Percentiles rank a stretch among this genome's conserved stretches.
Evolutionary conservation across 192 early-diverging fungal genomes (phyloP).

Genomic region (Backusella westeae): DNA sequence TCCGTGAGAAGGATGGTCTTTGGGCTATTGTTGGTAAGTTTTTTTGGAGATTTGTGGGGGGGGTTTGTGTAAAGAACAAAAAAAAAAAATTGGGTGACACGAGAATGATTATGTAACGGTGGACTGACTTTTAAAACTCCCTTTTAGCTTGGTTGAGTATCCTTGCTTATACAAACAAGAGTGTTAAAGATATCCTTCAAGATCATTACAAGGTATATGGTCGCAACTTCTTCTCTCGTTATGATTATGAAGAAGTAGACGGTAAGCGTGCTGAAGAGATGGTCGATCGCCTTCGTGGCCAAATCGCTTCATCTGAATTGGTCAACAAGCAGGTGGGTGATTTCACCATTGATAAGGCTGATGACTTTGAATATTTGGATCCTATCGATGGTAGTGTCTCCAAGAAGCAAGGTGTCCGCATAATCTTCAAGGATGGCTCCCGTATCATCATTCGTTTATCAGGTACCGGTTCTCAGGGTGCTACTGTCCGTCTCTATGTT

Average conservation of each 20-base stretch:
- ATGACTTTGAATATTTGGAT: conserved; percentile 95
- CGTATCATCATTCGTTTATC: conserved; percentile 90
- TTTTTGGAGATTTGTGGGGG: not conserved
- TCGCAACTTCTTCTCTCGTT: conserved; percentile 96
- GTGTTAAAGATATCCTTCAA: conserved; percentile 79
- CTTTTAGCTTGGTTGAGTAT: conserved; percentile 92
- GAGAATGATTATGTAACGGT: not conserved
- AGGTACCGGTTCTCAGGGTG: conserved; percentile 94
- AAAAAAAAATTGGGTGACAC: not conserved
- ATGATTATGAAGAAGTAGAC: conserved; percentile 97
- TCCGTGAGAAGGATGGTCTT: conserved; percentile 98
- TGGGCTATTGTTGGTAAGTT: conserved; percentile 87
- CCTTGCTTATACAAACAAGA: conserved; percentile 70
- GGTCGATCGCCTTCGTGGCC: conserved; percentile 67
- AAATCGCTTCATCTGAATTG: conserved; percentile 46
- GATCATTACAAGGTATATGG: conserved; percentile 83
- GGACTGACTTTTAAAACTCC: not conserved
- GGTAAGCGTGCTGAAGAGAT: conserved; percentile 73
- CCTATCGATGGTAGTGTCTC: conserved; percentile 87
- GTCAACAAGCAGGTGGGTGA: conserved; percentile 65
- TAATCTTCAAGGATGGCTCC: conserved; percentile 89
- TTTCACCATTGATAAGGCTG: conserved; percentile 64
- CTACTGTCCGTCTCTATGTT: conserved; percentile 94
- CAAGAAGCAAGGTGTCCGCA: conserved; percentile 83
- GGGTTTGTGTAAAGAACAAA: not conserved